phyloP scores from a whole-genome alignment of 2,329 filamentous ascomycete genomes.

The Fusarium subglutinans region DNA sequence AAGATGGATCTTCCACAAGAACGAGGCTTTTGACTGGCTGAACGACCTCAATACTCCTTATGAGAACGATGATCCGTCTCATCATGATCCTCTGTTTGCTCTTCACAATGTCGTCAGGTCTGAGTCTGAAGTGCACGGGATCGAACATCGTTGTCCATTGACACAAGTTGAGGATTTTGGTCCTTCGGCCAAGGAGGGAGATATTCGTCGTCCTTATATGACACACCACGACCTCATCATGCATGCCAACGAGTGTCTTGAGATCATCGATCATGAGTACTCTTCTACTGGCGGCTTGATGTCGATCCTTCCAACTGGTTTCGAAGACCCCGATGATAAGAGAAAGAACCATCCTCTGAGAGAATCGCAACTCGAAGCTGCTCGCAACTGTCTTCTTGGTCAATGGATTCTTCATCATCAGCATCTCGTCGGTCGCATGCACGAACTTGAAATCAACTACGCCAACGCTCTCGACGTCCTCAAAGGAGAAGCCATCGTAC shows the following conservation, averaged over 20 bases:
- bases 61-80: conserved; percentile 56
- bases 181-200: conserved; percentile 24
- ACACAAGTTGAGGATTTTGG: conserved; percentile 38
- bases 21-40: conserved; percentile 67
- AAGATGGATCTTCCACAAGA: conserved; percentile 49
- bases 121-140: conserved; percentile 53
- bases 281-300: conserved; percentile 64
- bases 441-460: conserved; percentile 65
- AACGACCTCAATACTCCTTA: conserved; percentile 61
- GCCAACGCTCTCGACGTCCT: conserved; percentile 61
- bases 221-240: conserved; percentile 60
- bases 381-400: conserved; percentile 63
- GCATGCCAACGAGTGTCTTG: conserved; percentile 68
- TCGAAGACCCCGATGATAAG: conserved; percentile 34
- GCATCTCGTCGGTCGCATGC: conserved; percentile 62
- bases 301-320: conserved; percentile 59
- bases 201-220: conserved; percentile 50
- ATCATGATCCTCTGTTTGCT: conserved; percentile 57
- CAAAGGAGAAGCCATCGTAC: conserved; percentile 59
- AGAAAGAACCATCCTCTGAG: conserved; percentile 33
- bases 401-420: conserved; percentile 66
- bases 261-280: conserved; percentile 68
- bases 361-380: conserved; percentile 51
- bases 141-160: conserved; percentile 59
- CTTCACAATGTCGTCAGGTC: conserved; percentile 57